A percentile compares a stretch with the other conserved stretches of the same genome.
phyloP scores from a whole-genome alignment of 805 yeast genomes.

The Candida railenensis region DNA sequence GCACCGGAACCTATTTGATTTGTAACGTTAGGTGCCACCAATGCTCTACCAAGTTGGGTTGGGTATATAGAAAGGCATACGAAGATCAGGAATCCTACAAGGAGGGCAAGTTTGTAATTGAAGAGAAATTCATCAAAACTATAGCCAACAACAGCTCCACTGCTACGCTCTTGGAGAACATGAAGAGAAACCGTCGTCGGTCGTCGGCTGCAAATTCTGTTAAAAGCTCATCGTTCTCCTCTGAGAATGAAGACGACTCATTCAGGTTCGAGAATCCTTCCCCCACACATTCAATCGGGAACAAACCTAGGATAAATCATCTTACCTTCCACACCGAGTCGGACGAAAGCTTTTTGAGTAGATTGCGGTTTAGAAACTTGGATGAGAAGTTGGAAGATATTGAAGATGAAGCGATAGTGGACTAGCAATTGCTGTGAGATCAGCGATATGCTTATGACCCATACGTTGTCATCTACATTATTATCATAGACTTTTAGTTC shows the following conservation, averaged over 20 bases:
- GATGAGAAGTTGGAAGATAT: constrained; percentile 18
- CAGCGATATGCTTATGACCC: background rate
- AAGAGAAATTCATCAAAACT: constrained; percentile 31
- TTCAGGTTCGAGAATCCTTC: constrained; percentile 2
- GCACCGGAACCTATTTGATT: constrained; percentile 38
- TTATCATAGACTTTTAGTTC: background rate
- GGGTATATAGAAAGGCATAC: constrained; percentile 41
- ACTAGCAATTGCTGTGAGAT: background rate
- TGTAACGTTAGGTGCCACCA: constrained; percentile 39
- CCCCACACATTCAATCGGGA: background rate
- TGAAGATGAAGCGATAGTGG: constrained; percentile 21
- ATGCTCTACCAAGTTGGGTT: constrained; percentile 35
- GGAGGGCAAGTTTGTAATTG: constrained; percentile 46
- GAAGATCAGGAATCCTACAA: constrained; percentile 36
- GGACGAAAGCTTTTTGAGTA: constrained; percentile 7
- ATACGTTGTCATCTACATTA: background rate
- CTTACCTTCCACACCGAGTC: background rate
- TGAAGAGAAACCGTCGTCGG: constrained; percentile 18
- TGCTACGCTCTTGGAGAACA: constrained; percentile 31
- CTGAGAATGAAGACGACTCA: background rate
- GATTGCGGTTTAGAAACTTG: constrained; percentile 10
- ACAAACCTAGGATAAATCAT: background rate
- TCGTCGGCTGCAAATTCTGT: constrained; percentile 10
- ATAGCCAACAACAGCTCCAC: constrained; percentile 36
- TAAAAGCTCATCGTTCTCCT: background rate